phyloP scores from a whole-genome alignment of 495 filamentous ascomycete genomes.

The Podospora pseudoanserina region DNA sequence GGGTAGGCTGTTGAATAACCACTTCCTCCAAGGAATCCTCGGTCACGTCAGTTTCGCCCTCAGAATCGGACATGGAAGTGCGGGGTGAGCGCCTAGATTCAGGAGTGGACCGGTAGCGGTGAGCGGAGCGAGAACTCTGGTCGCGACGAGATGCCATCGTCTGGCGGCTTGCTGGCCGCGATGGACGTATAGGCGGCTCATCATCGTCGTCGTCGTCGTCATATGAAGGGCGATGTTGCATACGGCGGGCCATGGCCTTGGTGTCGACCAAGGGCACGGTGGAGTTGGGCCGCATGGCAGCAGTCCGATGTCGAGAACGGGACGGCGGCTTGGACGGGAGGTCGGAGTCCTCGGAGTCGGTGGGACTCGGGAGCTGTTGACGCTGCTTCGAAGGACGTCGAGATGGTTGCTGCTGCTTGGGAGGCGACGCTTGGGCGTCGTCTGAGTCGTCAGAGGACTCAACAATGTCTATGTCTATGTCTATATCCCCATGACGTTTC shows the following conservation, averaged over 20 bases:
- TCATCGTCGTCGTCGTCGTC: slow-evolving; percentile 27
- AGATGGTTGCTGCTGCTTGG: slow-evolving; percentile 20
- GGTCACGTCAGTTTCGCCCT: slow-evolving; percentile 38
- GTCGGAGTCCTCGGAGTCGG: slow-evolving; percentile 14
- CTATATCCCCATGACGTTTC: slow-evolving; percentile 36
- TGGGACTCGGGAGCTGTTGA: slow-evolving; percentile 15
- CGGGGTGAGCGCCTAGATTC: slow-evolving; percentile 38
- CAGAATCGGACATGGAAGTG: slow-evolving; percentile 40
- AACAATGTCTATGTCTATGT: slow-evolving; percentile 21
- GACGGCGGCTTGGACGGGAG: slow-evolving; percentile 12
- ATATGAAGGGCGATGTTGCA: slow-evolving; percentile 24
- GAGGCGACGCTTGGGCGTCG: slow-evolving; percentile 26
- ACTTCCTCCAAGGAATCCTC: slow-evolving; percentile 37
- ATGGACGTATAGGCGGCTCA: slow-evolving; percentile 20
- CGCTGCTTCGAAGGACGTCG: slow-evolving; percentile 14
- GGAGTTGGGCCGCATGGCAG: slow-evolving; percentile 31
- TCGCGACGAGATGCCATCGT: slow-evolving; percentile 33
- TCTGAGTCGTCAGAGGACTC: slow-evolving; percentile 23
- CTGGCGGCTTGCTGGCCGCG: slow-evolving; percentile 31
- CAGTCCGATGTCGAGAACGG: slow-evolving; percentile 7
- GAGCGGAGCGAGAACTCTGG: slow-evolving; percentile 39
- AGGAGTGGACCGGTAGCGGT: slow-evolving; percentile 38
- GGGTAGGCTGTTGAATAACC: slow-evolving; percentile 15
- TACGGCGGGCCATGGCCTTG: slow-evolving; percentile 24
- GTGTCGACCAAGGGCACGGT: slow-evolving; percentile 23